Evolutionary conservation across 2,329 filamentous ascomycete genomes (phyloP), one percentile per base, ranked within the genome.

Genomic region (Pseudogymnoascus sp.): DNA sequence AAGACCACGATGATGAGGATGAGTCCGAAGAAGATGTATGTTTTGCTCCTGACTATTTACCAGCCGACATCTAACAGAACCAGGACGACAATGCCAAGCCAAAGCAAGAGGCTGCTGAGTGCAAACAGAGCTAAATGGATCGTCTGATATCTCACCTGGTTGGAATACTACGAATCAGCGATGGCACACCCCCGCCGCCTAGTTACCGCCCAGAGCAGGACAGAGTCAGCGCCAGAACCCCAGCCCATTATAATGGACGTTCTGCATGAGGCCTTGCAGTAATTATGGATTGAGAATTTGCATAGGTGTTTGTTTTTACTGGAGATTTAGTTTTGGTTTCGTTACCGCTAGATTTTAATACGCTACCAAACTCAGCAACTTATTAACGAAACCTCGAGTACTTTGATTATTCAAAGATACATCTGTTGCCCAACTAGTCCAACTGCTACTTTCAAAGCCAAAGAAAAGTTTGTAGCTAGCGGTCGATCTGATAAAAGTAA

Each of bases 21-120:
- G 86, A 89, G 72, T 90, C 87, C 60, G 89, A 92, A 62, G 89
- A 92, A 65, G 89, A 90, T 73, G 87, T 89, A 76, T 76, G 81
- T 68, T 57, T n/a, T 59, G 43, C 43, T 47, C 30, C 35, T 32
- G 47, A 28, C 47, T 4, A 54, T 32, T 32, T 32, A 34, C 20
- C 9, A 20, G 47, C 28, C 28, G 16, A 57, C 28, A 12, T 58
- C 11, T 41, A 12, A 58, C 11, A 18, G 57, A 50, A 59, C n/a
- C 68, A 95, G 90, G 90, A 95, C 72, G 90, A 92, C 73, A 85
- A 85, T 66, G 87, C 88, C 69, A 95, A 93, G 82, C 91, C 91
- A 62, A 95, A 95, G 82, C 91, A 94, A 78, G 91, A 96, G 78
- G 87, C 91, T 67, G 90, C 91, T 67, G 91, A 96, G 80, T 96